These are phyloP conservation scores for Yamadazyma siamensis DNA, from an alignment of 1,139 yeast species.

Conservation along the genomic window DNA sequence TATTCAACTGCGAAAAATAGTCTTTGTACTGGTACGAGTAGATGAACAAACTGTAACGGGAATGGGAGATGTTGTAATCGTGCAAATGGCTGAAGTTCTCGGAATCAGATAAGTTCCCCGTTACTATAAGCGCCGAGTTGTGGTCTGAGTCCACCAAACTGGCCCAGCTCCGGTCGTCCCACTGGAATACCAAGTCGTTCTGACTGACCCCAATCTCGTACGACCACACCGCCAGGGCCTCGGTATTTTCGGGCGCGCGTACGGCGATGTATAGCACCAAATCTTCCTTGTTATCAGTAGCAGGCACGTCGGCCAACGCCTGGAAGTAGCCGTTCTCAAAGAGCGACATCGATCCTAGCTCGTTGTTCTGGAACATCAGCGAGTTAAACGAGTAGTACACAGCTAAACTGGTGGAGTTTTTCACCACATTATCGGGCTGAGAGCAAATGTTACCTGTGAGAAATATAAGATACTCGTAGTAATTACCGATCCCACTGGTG, in stretches of 20 bases:
- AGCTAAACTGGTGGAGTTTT: conserved; percentile 36
- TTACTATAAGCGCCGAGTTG: conserved; percentile 63
- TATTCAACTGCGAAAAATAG: conserved; percentile 41
- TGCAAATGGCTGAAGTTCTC: conserved; percentile 13
- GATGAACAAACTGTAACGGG: conserved; percentile 43
- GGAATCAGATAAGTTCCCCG: conserved; percentile 50
- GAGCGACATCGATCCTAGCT: conserved; percentile 26
- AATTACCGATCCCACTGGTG: conserved; percentile 43
- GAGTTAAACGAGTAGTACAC: conserved; percentile 52
- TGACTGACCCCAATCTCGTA: conserved; percentile 73
- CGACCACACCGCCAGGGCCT: conserved; percentile 43
- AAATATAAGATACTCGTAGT: conserved; percentile 53
- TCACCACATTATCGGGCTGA: conserved; percentile 35
- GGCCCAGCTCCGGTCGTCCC: conserved; percentile 62
- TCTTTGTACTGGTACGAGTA: conserved; percentile 40
- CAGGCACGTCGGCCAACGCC: conserved; percentile 46
- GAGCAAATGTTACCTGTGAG: conserved; percentile 59
- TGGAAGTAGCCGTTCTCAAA: conserved; percentile 52
- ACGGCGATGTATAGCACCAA: conserved; percentile 48
- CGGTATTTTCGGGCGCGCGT: conserved; percentile 40
- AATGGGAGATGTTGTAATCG: conserved; percentile 25
- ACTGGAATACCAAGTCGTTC: conserved; percentile 61
- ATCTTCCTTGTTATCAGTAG: conserved; percentile 14
- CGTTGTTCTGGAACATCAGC: conserved; percentile 31
- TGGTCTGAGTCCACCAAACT: conserved; percentile 71